phyloP scores from a whole-genome alignment of 2,329 filamentous ascomycete species.

The Ophiostoma pallidulum region DNA sequence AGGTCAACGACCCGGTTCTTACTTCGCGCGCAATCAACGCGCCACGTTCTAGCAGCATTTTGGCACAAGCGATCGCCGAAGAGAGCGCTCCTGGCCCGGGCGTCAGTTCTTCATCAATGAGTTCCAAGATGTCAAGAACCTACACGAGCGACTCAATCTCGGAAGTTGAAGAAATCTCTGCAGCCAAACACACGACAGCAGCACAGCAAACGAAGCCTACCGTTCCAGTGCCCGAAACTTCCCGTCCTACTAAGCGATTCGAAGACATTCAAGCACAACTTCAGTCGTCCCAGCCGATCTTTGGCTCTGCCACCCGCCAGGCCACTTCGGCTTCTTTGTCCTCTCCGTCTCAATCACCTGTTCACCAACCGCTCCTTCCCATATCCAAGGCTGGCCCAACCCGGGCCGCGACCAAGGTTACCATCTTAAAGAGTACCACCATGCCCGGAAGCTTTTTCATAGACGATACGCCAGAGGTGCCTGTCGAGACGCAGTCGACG shows the following conservation, averaged over 20 bases:
- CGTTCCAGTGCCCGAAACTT: background rate
- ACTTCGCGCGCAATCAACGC: conserved; percentile 29
- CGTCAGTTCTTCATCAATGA: conserved; percentile 3
- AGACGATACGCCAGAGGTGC: conserved; percentile 28
- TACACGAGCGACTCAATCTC: conserved; percentile 29
- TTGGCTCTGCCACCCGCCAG: conserved; percentile 17
- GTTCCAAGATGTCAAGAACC: conserved; percentile 5
- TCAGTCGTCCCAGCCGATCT: conserved; percentile 16
- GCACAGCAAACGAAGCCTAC: background rate
- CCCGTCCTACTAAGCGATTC: conserved; percentile 8
- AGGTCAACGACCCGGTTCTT: conserved; percentile 32
- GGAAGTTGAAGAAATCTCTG: conserved; percentile 32
- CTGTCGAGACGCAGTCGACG: conserved; percentile 19
- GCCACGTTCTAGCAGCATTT: conserved; percentile 32
- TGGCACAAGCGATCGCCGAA: conserved; percentile 34
- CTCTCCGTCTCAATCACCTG: background rate
- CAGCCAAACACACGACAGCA: background rate
- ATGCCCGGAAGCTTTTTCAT: conserved; percentile 25
- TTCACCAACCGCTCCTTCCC: conserved; percentile 14
- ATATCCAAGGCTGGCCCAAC: conserved; percentile 11
- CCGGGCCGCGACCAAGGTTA: conserved; percentile 26
- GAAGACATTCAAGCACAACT: conserved; percentile 11
- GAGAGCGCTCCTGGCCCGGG: conserved; percentile 18
- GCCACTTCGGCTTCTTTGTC: conserved; percentile 16
- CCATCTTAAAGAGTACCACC: conserved; percentile 25